These are phyloP conservation scores for Chlorella sp. DNA, from an alignment of 139 green algal species.

Conservation along the genomic window DNA sequence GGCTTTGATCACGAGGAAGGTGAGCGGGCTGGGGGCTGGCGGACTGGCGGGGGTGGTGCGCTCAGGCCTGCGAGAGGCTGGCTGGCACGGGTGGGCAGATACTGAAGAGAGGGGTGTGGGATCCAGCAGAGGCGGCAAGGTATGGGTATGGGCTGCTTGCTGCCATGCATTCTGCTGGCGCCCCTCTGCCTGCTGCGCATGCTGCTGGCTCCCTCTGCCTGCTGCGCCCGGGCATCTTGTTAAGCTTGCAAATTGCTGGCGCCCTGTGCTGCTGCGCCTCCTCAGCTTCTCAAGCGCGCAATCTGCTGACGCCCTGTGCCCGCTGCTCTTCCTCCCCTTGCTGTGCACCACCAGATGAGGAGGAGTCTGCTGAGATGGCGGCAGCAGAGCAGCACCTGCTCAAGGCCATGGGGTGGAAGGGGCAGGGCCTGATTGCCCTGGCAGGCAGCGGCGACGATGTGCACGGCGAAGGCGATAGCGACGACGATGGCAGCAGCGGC, in stretches of 20 bases:
- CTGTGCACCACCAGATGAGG: constrained; percentile 7
- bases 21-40: neutral
- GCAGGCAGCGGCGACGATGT: constrained; percentile 1
- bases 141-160: too few relatives aligned
- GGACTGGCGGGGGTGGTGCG: too few relatives aligned
- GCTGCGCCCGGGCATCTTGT: too few relatives aligned
- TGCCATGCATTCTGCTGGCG: neutral
- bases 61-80: too few relatives aligned
- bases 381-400: constrained; percentile 73
- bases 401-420: constrained; percentile 76
- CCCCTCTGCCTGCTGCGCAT: too few relatives aligned
- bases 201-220: neutral
- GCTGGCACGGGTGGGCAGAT: too few relatives aligned
- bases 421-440: constrained; percentile 73
- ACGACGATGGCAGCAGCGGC: neutral
- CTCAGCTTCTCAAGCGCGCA: neutral
- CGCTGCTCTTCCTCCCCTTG: neutral
- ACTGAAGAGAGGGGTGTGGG: too few relatives aligned
- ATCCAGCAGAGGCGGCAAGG: too few relatives aligned
- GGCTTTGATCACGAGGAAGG: constrained; percentile 92
- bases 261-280: neutral
- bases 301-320: neutral
- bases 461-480: constrained; percentile 4
- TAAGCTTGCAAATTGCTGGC: too few relatives aligned
- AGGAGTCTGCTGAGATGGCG: constrained; percentile 76